phyloP scores from a whole-genome alignment of 2,329 filamentous ascomycete species.

The Xylaria multiplex region DNA sequence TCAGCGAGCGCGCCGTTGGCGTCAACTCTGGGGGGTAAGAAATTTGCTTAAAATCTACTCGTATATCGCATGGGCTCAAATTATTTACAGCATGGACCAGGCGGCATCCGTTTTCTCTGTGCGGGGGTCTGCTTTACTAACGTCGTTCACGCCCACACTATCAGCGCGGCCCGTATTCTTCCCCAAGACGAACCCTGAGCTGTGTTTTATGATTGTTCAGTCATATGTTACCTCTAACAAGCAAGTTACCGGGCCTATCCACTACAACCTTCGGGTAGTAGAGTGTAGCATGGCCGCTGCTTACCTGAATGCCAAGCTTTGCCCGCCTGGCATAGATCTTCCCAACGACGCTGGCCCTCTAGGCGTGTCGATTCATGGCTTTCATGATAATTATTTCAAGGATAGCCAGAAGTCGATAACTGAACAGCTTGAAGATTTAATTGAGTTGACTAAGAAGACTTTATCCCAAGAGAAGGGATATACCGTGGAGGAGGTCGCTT shows the following conservation, averaged over 20 bases:
- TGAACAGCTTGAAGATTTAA: conserved; percentile 77
- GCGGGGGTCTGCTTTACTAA: conserved; percentile 86
- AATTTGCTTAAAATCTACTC: conserved; percentile 33
- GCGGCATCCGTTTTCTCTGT: conserved; percentile 93
- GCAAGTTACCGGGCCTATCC: conserved; percentile 88
- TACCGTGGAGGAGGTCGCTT: conserved; percentile 84
- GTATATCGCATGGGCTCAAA: conserved; percentile 27
- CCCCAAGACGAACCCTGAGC: conserved; percentile 80
- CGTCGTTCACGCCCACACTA: conserved; percentile 85
- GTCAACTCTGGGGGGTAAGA: conserved; percentile 93
- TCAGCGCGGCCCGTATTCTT: conserved; percentile 81
- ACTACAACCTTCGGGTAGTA: conserved; percentile 96
- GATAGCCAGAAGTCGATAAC: conserved; percentile 61
- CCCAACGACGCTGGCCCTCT: conserved; percentile 83
- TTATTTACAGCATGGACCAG: conserved; percentile 83
- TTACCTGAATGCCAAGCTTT: conserved; percentile 68
- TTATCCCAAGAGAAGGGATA: conserved; percentile 85
- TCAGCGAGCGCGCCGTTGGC: conserved; percentile 91
- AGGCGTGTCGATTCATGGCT: conserved; percentile 83
- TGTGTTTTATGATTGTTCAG: conserved; percentile 93
- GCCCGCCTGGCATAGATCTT: conserved; percentile 67
- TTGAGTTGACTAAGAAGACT: conserved; percentile 75
- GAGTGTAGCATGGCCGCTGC: conserved; percentile 91
- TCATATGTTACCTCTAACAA: conserved; percentile 96
- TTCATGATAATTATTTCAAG: conserved; percentile 84